Base-by-base conservation (phyloP, 192 early-diverging fungal genomes). In the Entomortierella lignicola region DNA sequence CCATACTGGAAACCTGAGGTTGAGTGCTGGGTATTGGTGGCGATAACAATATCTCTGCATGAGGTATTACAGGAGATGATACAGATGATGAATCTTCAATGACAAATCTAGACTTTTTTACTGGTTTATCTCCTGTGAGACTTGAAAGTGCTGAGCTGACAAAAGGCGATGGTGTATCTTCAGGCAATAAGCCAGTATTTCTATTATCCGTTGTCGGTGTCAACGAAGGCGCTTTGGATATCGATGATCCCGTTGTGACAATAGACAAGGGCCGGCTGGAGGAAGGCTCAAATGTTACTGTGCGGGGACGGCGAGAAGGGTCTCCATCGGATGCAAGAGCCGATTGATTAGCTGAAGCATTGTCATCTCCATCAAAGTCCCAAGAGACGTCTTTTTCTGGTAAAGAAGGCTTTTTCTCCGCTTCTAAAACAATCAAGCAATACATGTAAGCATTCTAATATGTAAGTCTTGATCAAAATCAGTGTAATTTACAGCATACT, bases 281-380 rank as follows among this genome's bases (percentile, higher is more conserved):
- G 17, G 31, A 12, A 32, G 58, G 54, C 29, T 77, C 73, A 31
- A 77, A 74, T 20, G 63, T 74, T 0, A 74, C 72, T 18, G 64
- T 74, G 29, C 64, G 63, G 26, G 70, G 70, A 13, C 61, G 47
- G 32, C 55, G 61, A 17, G 53, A 55, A 30, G 44, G 21, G 6
- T 64, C 70, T 10, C 48, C 58, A 4, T 34, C 31, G 6, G 31
- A 17, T 10, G 8, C 1, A 3, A 6, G 8, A 7, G 18, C 1
- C 8, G 30, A n/a, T 4, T 8, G 31, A 34, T 18, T 17, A 4
- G 55, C 31, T 17, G 23, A 27, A 5, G 27, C 25, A 11, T 0
- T 77, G 52, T 81, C 84, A 12, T 81, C 71, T 20, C 60, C 80
- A 53, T 83, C 82, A 80, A 93, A 93, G 55, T 94, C 89, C 91